Conservation (phyloP, 192 early-diverging fungal species). For the Linnemannia hyalina region DNA sequence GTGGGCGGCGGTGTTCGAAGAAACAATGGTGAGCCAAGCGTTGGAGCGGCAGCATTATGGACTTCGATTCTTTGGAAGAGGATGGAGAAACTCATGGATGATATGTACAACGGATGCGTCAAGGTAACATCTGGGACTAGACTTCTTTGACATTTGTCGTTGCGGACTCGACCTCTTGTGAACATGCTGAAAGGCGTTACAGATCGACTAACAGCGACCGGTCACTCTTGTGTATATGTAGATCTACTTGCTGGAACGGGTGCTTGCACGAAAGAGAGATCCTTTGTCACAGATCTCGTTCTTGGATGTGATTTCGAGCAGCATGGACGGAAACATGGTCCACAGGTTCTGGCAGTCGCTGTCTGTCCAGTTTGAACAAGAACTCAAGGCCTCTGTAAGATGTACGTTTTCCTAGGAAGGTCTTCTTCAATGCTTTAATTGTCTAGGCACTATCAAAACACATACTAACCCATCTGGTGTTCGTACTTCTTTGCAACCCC, state of each 20-base stretch:
- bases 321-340: conserved; percentile 64
- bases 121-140: conserved; percentile 51
- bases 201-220: background rate
- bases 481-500: background rate
- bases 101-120: conserved; percentile 64
- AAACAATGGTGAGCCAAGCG: conserved; percentile 64
- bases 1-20: conserved; percentile 57
- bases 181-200: background rate
- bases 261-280: conserved; percentile 64
- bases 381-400: conserved; percentile 65
- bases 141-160: background rate
- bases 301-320: conserved; percentile 63
- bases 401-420: conserved; percentile 37
- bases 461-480: background rate
- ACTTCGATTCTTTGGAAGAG: conserved; percentile 64
- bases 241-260: conserved; percentile 67
- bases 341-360: conserved; percentile 68
- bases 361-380: conserved; percentile 66
- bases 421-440: background rate
- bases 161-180: background rate
- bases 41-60: conserved; percentile 60
- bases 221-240: background rate
- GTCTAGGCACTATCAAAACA: background rate
- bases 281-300: conserved; percentile 62
- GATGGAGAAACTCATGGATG: conserved; percentile 66